Evolutionary conservation across 2,329 filamentous ascomycete genomes (phyloP).

Genomic region (Pseudogymnoascus verrucosus): DNA sequence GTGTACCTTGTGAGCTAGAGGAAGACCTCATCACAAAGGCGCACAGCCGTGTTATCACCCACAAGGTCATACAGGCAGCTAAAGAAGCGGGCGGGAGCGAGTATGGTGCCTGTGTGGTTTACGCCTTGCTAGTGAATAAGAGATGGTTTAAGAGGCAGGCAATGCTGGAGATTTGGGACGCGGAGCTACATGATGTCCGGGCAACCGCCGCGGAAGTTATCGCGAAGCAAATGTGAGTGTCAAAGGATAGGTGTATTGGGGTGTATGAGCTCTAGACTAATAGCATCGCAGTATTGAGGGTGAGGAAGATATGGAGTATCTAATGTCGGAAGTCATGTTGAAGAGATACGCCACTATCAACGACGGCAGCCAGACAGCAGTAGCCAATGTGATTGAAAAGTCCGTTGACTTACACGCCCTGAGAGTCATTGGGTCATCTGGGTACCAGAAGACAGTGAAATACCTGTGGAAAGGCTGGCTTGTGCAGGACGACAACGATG

Average conservation of each 20-base stretch:
- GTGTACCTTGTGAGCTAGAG: constrained; percentile 84
- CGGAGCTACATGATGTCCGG: constrained; percentile 70
- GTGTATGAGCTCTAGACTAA: not conserved
- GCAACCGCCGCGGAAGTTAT: constrained; percentile 84
- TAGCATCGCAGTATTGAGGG: constrained; percentile 59
- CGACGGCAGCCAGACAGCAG: constrained; percentile 61
- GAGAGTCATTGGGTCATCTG: constrained; percentile 78
- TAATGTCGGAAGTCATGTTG: constrained; percentile 74
- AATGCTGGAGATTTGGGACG: constrained; percentile 79
- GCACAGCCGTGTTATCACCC: constrained; percentile 80
- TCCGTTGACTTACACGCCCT: constrained; percentile 90
- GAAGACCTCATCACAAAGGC: constrained; percentile 64
- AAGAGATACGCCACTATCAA: constrained; percentile 80
- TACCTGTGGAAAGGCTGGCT: constrained; percentile 95
- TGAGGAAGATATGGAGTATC: constrained; percentile 70
- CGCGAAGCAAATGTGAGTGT: constrained; percentile 62
- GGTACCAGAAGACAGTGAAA: constrained; percentile 91
- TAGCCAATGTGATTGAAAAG: constrained; percentile 85
- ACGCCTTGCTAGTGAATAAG: constrained; percentile 33
- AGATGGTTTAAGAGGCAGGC: constrained; percentile 75
- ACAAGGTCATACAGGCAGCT: constrained; percentile 69
- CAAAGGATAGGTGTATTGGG: not conserved
- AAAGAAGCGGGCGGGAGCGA: constrained; percentile 72
- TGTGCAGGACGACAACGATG: constrained; percentile 88
- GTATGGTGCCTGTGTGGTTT: constrained; percentile 64